These are phyloP conservation scores for Clonostachys byssicola DNA, from an alignment of 2,329 filamentous ascomycete genomes.

Conservation along the genomic window DNA sequence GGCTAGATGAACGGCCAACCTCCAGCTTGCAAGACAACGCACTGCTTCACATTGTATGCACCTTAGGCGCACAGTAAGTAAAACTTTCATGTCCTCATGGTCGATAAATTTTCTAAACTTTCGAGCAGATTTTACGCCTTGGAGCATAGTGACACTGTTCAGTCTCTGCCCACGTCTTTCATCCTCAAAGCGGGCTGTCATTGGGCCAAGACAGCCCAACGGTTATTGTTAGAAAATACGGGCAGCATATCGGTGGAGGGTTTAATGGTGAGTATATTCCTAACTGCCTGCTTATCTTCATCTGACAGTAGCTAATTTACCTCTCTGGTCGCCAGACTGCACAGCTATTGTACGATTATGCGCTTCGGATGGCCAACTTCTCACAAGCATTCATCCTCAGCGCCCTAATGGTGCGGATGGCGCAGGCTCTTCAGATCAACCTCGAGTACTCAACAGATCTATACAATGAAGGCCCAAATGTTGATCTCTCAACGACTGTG, in stretches of 20 bases:
- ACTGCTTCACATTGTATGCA: conserved; percentile 1
- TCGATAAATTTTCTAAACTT: too few relatives aligned
- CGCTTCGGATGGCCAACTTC: conserved; percentile 10
- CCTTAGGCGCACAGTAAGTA: background rate
- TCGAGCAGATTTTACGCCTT: conserved; percentile 7
- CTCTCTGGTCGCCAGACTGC: conserved; percentile 1
- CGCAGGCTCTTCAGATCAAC: conserved; percentile 10
- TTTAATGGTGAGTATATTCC: conserved; percentile 4
- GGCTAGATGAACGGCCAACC: background rate
- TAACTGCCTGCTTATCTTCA: too few relatives aligned
- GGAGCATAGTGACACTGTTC: conserved; percentile 4
- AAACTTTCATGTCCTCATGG: background rate
- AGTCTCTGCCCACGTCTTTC: background rate
- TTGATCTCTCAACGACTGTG: conserved; percentile 1
- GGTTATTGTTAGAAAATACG: conserved; percentile 4
- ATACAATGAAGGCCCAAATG: background rate
- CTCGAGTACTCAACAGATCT: conserved; percentile 9
- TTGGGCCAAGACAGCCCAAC: conserved; percentile 7
- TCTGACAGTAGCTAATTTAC: too few relatives aligned
- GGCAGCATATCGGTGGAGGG: conserved; percentile 7
- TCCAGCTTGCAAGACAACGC: background rate
- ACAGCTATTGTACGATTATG: conserved; percentile 10
- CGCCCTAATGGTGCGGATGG: conserved; percentile 8
- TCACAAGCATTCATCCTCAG: conserved; percentile 10
- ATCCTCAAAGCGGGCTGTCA: conserved; percentile 6